A percentile compares a stretch with the other conserved stretches of the same genome.
These are phyloP conservation scores for Ustilago xerochloae DNA, from an alignment of 1,284 basidiomycete species.

Conservation along the genomic window DNA sequence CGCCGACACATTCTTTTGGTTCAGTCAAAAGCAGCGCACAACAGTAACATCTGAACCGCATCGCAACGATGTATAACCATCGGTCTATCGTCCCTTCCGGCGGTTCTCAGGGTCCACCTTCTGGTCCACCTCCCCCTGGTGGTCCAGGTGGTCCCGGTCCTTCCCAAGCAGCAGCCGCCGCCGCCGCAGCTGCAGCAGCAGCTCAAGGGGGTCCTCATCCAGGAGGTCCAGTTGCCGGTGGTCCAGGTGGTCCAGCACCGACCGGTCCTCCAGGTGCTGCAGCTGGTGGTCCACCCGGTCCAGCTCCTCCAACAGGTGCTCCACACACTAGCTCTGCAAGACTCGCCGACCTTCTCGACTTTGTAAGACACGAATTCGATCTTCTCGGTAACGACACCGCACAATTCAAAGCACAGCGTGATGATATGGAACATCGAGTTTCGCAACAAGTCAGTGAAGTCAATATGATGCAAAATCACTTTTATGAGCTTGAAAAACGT, in stretches of 20 bases:
- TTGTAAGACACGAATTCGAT: constrained; percentile 88
- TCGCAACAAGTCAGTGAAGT: constrained; percentile 60
- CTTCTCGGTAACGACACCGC: constrained; percentile 78
- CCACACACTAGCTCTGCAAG: constrained; percentile 67
- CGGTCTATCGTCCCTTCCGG: constrained; percentile 47
- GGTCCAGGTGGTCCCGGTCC: constrained; percentile 41
- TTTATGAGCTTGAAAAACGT: constrained; percentile 81
- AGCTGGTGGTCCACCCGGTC: constrained; percentile 41
- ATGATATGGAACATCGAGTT: constrained; percentile 85
- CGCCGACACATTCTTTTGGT: neutral
- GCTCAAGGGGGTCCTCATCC: constrained; percentile 40
- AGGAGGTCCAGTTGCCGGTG: constrained; percentile 37
- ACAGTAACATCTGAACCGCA: too few relatives aligned
- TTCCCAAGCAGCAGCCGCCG: constrained; percentile 40
- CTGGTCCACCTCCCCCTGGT: constrained; percentile 43
- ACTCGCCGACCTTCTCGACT: constrained; percentile 83
- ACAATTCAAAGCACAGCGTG: constrained; percentile 79
- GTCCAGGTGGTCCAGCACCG: constrained; percentile 35
- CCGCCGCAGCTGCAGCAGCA: constrained; percentile 40
- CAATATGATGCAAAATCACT: constrained; percentile 71
- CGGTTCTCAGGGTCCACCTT: constrained; percentile 36
- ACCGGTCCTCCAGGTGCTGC: constrained; percentile 36
- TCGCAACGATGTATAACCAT: constrained; percentile 45
- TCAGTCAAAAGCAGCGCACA: too few relatives aligned
- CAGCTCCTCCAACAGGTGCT: constrained; percentile 35